phyloP scores from a whole-genome alignment of 2,329 filamentous ascomycete species.

The Scytalidium sp. region DNA sequence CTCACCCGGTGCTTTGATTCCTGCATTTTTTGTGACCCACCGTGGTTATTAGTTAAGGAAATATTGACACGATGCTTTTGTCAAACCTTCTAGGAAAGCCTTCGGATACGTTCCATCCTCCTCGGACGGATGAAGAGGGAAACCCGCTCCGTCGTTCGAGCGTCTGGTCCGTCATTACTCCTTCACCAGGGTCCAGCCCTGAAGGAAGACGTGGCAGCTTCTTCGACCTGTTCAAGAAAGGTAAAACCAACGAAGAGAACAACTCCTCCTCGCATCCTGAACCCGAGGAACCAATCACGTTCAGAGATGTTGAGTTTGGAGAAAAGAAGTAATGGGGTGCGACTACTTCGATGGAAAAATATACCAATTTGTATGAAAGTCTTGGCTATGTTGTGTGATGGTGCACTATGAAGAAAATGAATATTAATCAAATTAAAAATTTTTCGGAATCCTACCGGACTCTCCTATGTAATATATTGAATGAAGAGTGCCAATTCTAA shows the following conservation, averaged over 20 bases:
- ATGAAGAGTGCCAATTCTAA: no score
- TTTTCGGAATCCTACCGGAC: no score
- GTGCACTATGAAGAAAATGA: neutral
- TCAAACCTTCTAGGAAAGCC: slow-evolving; percentile 21
- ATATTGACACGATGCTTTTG: neutral
- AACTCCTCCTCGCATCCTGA: neutral
- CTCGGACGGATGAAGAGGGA: slow-evolving; percentile 14
- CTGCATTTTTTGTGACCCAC: no score
- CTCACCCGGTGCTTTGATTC: no score
- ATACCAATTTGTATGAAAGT: no score
- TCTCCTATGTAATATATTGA: no score
- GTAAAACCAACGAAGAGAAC: slow-evolving; percentile 9
- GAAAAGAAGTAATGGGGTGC: slow-evolving; percentile 1
- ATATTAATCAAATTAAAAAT: neutral
- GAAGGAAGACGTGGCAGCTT: slow-evolving; percentile 14
- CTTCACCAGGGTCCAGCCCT: slow-evolving; percentile 10
- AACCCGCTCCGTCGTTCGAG: slow-evolving; percentile 17
- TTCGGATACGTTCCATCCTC: slow-evolving; percentile 24
- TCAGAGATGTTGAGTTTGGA: slow-evolving; percentile 7
- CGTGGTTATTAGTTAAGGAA: no score
- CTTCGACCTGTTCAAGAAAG: slow-evolving; percentile 14
- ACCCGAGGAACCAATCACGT: slow-evolving; percentile 1
- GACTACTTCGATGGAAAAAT: no score
- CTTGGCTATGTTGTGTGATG: neutral
- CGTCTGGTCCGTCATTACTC: slow-evolving; percentile 12